Percentiles rank a stretch among this genome's conserved stretches.
Conservation (phyloP, 1,139 yeast genomes). For the Geotrichum carabidarum region DNA sequence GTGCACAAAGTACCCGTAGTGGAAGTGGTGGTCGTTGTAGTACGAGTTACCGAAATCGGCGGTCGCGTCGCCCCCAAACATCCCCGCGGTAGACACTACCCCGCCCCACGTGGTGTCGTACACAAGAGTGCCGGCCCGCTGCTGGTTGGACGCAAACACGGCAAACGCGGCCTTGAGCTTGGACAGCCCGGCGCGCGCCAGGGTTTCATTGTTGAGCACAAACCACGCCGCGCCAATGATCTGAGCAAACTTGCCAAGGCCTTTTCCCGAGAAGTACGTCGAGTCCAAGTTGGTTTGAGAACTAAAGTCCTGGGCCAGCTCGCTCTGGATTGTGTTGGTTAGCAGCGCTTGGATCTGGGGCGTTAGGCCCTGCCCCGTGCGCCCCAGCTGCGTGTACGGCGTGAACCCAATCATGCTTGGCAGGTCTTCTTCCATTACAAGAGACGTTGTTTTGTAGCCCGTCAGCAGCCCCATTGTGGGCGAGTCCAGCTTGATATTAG, state of each 20-base stretch:
- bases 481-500: conserved; percentile 51
- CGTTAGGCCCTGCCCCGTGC: conserved; percentile 46
- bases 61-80: conserved; percentile 44
- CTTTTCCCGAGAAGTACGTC: conserved; percentile 57
- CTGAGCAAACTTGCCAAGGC: conserved; percentile 70
- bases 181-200: conserved; percentile 46
- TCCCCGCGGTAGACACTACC: conserved; percentile 54
- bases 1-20: conserved; percentile 71
- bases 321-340: conserved; percentile 55
- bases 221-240: conserved; percentile 59
- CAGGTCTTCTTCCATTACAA: conserved; percentile 50
- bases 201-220: conserved; percentile 50
- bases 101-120: conserved; percentile 68
- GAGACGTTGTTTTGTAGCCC: conserved; percentile 50
- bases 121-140: conserved; percentile 54
- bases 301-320: conserved; percentile 54
- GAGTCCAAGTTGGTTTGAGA: conserved; percentile 47
- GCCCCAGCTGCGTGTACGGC: conserved; percentile 51
- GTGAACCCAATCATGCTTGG: conserved; percentile 50
- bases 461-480: conserved; percentile 65
- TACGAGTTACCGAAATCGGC: conserved; percentile 63
- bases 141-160: conserved; percentile 48
- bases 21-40: conserved; percentile 80
- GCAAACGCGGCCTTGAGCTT: conserved; percentile 52
- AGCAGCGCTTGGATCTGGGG: conserved; percentile 55